These are phyloP conservation scores for Fusarium veterinarium DNA, from an alignment of 2,329 filamentous ascomycete genomes.

Conservation along the genomic window DNA sequence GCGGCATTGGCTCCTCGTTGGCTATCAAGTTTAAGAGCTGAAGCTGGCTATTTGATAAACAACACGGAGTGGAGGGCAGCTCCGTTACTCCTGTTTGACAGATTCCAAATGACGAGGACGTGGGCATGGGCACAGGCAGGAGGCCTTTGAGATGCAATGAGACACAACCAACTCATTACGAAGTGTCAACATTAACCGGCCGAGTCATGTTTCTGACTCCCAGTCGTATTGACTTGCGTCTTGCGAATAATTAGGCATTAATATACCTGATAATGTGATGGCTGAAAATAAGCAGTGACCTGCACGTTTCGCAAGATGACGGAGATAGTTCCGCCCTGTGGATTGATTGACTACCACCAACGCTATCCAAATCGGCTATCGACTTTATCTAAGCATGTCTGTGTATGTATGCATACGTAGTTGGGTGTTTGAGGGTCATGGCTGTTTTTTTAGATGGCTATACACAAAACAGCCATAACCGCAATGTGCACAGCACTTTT, in stretches of 20 bases:
- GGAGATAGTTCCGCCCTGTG: slow-evolving; percentile 10
- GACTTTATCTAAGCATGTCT: background rate
- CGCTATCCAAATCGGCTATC: background rate
- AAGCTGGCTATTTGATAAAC: slow-evolving; percentile 7
- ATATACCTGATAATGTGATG: background rate
- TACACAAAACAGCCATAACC: background rate
- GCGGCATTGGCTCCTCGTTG: slow-evolving; percentile 23
- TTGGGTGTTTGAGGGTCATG: background rate
- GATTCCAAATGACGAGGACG: slow-evolving; percentile 14
- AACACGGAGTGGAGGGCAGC: background rate
- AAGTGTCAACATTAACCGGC: background rate
- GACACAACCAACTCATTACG: slow-evolving; percentile 1
- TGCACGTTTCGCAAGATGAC: background rate
- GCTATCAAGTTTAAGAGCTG: slow-evolving; percentile 19
- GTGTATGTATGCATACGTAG: background rate
- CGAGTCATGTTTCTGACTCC: background rate
- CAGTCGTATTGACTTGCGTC: background rate
- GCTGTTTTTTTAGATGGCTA: background rate
- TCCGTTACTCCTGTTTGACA: slow-evolving; percentile 7
- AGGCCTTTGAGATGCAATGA: background rate
- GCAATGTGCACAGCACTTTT: background rate
- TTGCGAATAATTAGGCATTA: background rate
- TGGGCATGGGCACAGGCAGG: background rate
- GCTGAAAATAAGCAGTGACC: background rate
- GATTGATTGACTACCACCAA: slow-evolving; percentile 5